Conservation (phyloP, 179 eudicot species). For the Beta lomatogona region DNA sequence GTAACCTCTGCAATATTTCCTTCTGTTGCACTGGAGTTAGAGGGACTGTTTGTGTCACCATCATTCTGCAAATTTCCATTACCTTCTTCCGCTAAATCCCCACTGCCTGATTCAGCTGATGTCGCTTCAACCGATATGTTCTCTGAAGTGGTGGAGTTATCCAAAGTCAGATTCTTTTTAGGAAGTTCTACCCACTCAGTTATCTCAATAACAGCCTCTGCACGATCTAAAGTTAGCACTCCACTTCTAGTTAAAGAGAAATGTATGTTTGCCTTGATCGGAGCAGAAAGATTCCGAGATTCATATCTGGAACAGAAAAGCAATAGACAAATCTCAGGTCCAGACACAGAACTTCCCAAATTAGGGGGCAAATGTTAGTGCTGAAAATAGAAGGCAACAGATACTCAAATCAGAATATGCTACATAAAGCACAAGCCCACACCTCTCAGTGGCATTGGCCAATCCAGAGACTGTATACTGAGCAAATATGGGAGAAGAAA, state of each 20-base stretch:
- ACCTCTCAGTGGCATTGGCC: slow-evolving; percentile 82
- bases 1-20: slow-evolving; percentile 45
- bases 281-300: slow-evolving; percentile 83
- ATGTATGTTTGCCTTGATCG: slow-evolving; percentile 91
- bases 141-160: slow-evolving; percentile 61
- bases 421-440: slow-evolving; percentile 30
- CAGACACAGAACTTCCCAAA: background rate
- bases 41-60: slow-evolving; percentile 38
- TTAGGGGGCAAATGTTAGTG: background rate
- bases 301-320: slow-evolving; percentile 54
- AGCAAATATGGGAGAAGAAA: slow-evolving; percentile 62
- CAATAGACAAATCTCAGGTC: background rate
- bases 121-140: slow-evolving; percentile 48
- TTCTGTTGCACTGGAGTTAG: slow-evolving; percentile 48
- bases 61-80: slow-evolving; percentile 41
- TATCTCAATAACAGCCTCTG: slow-evolving; percentile 91
- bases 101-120: slow-evolving; percentile 45
- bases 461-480: slow-evolving; percentile 77
- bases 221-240: slow-evolving; percentile 73
- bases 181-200: slow-evolving; percentile 98
- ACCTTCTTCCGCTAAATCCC: slow-evolving; percentile 53
- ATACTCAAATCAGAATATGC: slow-evolving; percentile 10
- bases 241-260: slow-evolving; percentile 94
- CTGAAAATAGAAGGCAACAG: slow-evolving; percentile 13
- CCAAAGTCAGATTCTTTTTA: slow-evolving; percentile 68